These are phyloP conservation scores for Kodamaea nitidulidarum DNA, from an alignment of 805 yeast species.

Conservation along the genomic window DNA sequence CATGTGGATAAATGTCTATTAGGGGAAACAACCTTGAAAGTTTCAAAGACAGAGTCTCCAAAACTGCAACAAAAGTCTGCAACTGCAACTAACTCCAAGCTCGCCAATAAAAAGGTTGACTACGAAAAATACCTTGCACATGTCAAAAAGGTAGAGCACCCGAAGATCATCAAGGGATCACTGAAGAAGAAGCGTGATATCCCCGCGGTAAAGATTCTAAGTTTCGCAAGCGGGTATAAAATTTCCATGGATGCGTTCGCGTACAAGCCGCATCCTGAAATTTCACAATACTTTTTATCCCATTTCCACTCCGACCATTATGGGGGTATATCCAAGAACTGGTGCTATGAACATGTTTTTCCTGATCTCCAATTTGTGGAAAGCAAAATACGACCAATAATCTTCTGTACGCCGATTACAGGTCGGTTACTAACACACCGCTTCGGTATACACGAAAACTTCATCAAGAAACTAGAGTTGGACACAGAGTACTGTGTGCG, in stretches of 20 bases:
- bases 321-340: constrained; percentile 73
- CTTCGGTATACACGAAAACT: constrained; percentile 51
- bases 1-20: constrained; percentile 56
- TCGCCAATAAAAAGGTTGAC: not conserved
- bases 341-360: constrained; percentile 50
- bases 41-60: not conserved
- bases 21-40: not conserved
- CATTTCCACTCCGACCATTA: constrained; percentile 97
- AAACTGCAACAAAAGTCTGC: constrained; percentile 9
- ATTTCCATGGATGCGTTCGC: constrained; percentile 67
- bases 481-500: constrained; percentile 30
- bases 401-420: constrained; percentile 74
- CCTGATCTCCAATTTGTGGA: constrained; percentile 21
- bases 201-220: constrained; percentile 52
- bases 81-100: constrained; percentile 2
- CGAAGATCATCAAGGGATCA: constrained; percentile 11
- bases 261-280: constrained; percentile 42
- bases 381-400: constrained; percentile 40
- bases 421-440: constrained; percentile 50
- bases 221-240: constrained; percentile 36
- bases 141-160: constrained; percentile 1
- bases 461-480: constrained; percentile 37
- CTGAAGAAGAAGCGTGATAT: constrained; percentile 30
- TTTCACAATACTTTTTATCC: constrained; percentile 56
- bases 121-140: not conserved